Conservation (phyloP, 2,329 filamentous ascomycete genomes). For the Zasmidium angulare region DNA sequence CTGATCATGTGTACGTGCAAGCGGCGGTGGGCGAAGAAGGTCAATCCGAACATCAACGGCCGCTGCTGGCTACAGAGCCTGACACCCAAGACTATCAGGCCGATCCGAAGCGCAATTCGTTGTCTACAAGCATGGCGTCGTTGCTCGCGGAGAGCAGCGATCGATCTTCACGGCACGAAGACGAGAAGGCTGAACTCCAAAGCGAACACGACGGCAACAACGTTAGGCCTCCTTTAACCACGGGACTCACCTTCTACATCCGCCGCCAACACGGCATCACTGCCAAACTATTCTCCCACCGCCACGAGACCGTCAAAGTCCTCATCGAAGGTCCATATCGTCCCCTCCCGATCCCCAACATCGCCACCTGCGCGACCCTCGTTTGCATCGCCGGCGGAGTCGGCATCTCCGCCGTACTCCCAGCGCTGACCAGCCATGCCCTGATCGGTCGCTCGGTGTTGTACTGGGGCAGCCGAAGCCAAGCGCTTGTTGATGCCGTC, state of each 20-base stretch:
- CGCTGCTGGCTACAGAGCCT: neutral
- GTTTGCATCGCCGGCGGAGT: conserved; percentile 51
- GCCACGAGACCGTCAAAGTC: conserved; percentile 36
- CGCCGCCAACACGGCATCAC: conserved; percentile 40
- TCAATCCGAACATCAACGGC: neutral
- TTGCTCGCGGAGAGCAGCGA: neutral
- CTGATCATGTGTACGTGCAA: neutral
- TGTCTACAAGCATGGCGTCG: neutral
- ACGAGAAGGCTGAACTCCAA: neutral
- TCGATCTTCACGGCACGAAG: neutral
- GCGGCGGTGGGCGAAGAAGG: neutral
- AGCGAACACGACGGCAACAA: too few species aligned
- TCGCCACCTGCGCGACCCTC: conserved; percentile 29
- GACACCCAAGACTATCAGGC: neutral
- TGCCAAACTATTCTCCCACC: conserved; percentile 40
- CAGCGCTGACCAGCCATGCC: conserved; percentile 33
- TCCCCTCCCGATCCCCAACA: neutral
- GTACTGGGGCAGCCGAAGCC: conserved; percentile 35
- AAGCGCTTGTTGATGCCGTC: conserved; percentile 29
- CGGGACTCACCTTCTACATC: conserved; percentile 40
- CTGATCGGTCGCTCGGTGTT: conserved; percentile 34
- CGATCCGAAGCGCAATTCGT: neutral
- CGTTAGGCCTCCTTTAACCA: neutral
- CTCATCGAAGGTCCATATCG: neutral
- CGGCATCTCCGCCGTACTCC: conserved; percentile 48